A percentile compares a stretch with the other conserved stretches of the same genome.
Conservation (phyloP, 441 rosid genomes). For the Erodium trifolium region DNA sequence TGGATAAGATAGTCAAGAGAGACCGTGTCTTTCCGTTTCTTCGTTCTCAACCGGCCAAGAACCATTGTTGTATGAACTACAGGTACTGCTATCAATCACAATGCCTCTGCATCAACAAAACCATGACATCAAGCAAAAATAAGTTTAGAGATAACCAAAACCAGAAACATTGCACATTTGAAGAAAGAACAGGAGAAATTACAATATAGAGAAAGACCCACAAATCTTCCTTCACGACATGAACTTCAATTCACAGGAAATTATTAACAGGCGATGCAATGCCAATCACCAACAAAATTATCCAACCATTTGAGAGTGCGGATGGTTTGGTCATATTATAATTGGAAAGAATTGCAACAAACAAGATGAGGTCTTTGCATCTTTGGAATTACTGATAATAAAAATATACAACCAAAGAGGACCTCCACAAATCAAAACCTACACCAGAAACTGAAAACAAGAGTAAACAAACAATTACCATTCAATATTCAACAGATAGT, state of each 20-base stretch:
- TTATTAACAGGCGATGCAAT: neutral
- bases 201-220: neutral
- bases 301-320: neutral
- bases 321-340: slow-evolving; percentile 1
- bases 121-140: neutral
- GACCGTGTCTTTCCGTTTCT: slow-evolving; percentile 37
- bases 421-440: slow-evolving; percentile 17
- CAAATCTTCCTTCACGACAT: neutral
- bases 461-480: slow-evolving; percentile 7
- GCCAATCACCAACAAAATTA: neutral
- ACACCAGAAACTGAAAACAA: slow-evolving; percentile 4
- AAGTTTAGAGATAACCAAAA: neutral
- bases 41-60: slow-evolving; percentile 45
- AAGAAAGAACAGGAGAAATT: neutral
- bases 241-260: neutral
- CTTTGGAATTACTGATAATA: neutral
- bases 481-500: neutral
- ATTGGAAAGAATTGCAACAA: neutral
- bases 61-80: slow-evolving; percentile 36
- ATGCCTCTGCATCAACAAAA: neutral
- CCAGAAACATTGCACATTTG: neutral
- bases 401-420: slow-evolving; percentile 15
- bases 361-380: too few species aligned
- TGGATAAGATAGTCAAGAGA: slow-evolving; percentile 58
- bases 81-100: slow-evolving; percentile 13